Base-by-base conservation (phyloP, 1,139 yeast species). In the Candida sp. region DNA sequence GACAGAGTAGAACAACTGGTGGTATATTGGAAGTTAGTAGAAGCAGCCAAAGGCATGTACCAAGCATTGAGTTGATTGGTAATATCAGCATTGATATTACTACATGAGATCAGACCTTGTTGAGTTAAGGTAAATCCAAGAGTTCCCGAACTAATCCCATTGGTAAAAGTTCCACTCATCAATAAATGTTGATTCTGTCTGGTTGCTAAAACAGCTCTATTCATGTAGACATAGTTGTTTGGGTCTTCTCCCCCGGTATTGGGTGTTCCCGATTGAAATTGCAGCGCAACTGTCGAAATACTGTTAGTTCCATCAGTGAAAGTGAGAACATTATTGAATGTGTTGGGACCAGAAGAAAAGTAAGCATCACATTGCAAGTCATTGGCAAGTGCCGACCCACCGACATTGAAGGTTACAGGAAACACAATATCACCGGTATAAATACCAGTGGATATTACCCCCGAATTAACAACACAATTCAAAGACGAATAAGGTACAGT, bases 321-420 rank as follows among this genome's bases (percentile, higher is more conserved):
- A 2, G 57, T 48, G 6, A 25, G 8, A 6, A 6, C 8, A 9
- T 25, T 25, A 9, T 6, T 25, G 5, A 66, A 54, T 15, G 62
- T 55, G 35, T 66, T 66, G 2, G 43, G 4, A 5, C 71, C 70
- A 3, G 50, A 44, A 5, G 23, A 38, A 43, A 52, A 62, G 25
- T 53, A 48, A 0, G 38, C 21, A 2, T 72, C 49, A 44, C 50
- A 55, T 21, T 46, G 37, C 11, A 49, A 22, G 43, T 64, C 68
- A 7, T 45, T 45, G 5, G 45, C 33, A 2, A 39, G 34, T 3
- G 55, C 60, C 5, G 60, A 49, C 8, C 46, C 46, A 27, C 72
- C 72, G 12, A 49, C 45, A 43, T 60, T 61, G 46, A 63, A 66
- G 0, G 58, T 40, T 15, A 66, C 37, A 2, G 70, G 68, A 25